Base-by-base conservation (phyloP, 305 asterid species). In the Fraxinus albicans region DNA sequence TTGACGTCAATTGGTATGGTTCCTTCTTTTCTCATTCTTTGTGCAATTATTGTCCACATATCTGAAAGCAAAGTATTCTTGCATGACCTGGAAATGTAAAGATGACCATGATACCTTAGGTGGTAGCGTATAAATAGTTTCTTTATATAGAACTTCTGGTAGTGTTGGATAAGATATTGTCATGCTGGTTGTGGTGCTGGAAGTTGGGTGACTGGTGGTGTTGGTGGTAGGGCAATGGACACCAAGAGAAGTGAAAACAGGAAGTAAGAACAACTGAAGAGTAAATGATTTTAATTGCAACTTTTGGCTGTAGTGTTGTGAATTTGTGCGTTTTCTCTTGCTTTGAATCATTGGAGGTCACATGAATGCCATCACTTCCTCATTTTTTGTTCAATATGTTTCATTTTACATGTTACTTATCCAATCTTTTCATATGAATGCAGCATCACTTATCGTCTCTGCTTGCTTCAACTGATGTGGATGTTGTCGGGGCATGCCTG, bases 401-500 rank as follows among this genome's bases (percentile, higher is more conserved):
- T 31, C 78, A 47, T 79, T 44, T 36, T 65, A 36, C 70, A 79
- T 77, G 82, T 79, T 85, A 36, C 63, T 79, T 87, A 74, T 77
- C 74, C 72, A 1, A 35, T 15, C 80, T 42, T 80, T 55, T 80
- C 19, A 76, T 84, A 78, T 50, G 80, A 33, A 79, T 92, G 97
- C 97, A 96, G 99, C 91, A 95, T 88, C 99, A 97, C 90, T 88
- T 97, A 84, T 93, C 99, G 73, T 91, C 96, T 83, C 90, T 97
- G 86, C 99, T 97, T 85, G 97, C 98, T 81, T 97, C 98, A 83
- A 92, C 99, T 38, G 97, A 94, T 77, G 91, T 95, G 40, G 97
- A 95, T 86, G 95, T 97, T 70, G 99, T 93, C 86, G 99, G 94
- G 91, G 97, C 99, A 77, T 94, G 97, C 87, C 89, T 97, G 84